Evolutionary conservation across 2,329 filamentous ascomycete genomes (phyloP).

Genomic region (Trichoderma atrobrunneum): DNA sequence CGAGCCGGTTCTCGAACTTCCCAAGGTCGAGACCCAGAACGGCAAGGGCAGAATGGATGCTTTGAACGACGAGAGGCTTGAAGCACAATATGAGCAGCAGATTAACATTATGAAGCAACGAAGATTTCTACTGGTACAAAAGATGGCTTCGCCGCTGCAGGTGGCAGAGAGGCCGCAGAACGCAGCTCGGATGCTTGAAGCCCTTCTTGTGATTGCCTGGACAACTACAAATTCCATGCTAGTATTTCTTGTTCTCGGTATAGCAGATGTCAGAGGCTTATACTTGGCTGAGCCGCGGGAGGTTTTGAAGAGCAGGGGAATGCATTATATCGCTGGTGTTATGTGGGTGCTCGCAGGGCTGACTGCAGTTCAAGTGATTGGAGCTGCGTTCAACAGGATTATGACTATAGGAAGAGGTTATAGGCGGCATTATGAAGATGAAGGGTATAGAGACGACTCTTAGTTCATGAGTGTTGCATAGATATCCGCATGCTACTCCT

Average conservation of each 20-base stretch:
- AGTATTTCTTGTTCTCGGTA: background rate
- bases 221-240: background rate
- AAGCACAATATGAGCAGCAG: background rate
- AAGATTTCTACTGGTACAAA: background rate
- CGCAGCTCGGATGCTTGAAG: background rate
- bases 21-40: background rate
- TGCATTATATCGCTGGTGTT: background rate
- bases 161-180: background rate
- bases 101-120: background rate
- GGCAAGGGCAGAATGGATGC: background rate
- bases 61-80: background rate
- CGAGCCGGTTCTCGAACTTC: background rate
- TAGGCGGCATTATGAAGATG: background rate
- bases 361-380: background rate
- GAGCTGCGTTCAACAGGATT: background rate
- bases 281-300: accelerated
- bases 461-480: background rate
- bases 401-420: background rate
- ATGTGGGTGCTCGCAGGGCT: background rate
- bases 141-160: background rate
- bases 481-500: background rate
- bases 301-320: background rate
- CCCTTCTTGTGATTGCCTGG: background rate
- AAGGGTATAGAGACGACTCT: background rate
- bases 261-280: background rate